Evolutionary conservation across 1,139 yeast species (phyloP), one percentile per base, ranked within the genome.

Genomic region (Blastobotrys raffinosifermentans): DNA sequence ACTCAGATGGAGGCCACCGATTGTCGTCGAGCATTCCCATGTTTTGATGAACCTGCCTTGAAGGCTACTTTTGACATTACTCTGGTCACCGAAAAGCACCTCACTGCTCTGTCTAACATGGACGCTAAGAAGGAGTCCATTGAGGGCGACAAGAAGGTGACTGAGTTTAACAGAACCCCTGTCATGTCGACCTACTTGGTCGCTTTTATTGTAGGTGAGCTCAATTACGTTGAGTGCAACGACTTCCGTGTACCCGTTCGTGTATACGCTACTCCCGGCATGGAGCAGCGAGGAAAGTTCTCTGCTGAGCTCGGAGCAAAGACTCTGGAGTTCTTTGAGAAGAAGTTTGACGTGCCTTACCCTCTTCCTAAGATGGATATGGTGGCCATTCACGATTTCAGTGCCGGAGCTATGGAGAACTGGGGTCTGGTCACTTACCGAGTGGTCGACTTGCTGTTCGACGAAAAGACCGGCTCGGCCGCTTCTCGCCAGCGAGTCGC

Each of bases 351-450:
- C 40, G 68, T 83, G 47, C 72, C 80, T 47, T 84, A 82, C 57
- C 93, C 89, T 9, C 67, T 84, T 52, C 89, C 93, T 32, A 84
- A 85, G 64, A 69, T 83, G 67, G 95, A 85, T 55, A 72, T 83
- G 67, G 76, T 85, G 45, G 91, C 89, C 9, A 79, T 84, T 38
- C 94, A 83, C 57, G 80, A 84, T 46, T 85, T 83, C 57, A 73
- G 84, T 15, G 87, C 87, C 43, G 87, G 87, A 50, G 95, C 94
- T 35, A 85, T 85, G 95, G 95, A 85, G 65, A 85, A 85, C 67
- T 83, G 89, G 84, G 94, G 94, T 37, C 66, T 84, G 43, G 75
- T 85, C 51, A 84, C 94, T 13, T 85, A 81, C 66, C 76, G 94
- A 60, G 78, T 81, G 31, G 83, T 82, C 18, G 94, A 84, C 31